Evolutionary conservation across 2,329 filamentous ascomycete genomes (phyloP), one percentile per base, ranked within the genome.

Genomic region (Monilinia vaccinii-corymbosi): DNA sequence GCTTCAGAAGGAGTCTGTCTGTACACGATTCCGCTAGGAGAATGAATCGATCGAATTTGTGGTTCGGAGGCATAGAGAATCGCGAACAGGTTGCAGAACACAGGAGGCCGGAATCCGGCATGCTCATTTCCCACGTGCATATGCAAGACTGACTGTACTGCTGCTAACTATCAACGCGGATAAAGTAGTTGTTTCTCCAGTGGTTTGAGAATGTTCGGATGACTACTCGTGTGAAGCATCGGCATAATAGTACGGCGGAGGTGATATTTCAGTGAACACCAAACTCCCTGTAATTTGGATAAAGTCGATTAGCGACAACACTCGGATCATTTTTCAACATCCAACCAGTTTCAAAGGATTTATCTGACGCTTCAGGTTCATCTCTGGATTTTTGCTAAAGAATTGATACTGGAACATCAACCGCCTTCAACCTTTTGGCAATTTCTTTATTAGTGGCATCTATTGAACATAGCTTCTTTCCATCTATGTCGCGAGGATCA

Each of bases 121-220:
- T 44, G 25, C 7, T 63, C 64, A 23, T 70, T 66, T 2, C 71
- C 71, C 31, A 74, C 57, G 46, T 74, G 72, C 25, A 73, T 67
- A 40, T 73, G 71, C 0, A 72, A 28, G 0, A 70, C 70, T 31
- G 63, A 69, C 70, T 31, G 63, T 65, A 3, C 56, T 61, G 1
- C 52, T 6, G 58, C 72, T 70, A 36, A 61, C 55, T 6, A 60
- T 72, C 70, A 36, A 61, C 55, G n/a, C 65, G 42, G n/a, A 70
- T 45, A 9, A 66, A 55, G 49, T 67, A 68, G 2, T 56, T 63
- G 1, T 56, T 42, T 4, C 44, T 42, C 0, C 25, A 70, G 34
- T 2, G 62, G 13, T 2, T 48, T 34, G 11, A 59, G 60, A 1
- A 64, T 64, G 40, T 11, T 31, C 38, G n/a, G 66, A 52, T 3